Percentiles rank a stretch among this genome's conserved stretches.
These are phyloP conservation scores for Ustanciosporium gigantosporum DNA, from an alignment of 1,284 basidiomycete species.

Conservation along the genomic window DNA sequence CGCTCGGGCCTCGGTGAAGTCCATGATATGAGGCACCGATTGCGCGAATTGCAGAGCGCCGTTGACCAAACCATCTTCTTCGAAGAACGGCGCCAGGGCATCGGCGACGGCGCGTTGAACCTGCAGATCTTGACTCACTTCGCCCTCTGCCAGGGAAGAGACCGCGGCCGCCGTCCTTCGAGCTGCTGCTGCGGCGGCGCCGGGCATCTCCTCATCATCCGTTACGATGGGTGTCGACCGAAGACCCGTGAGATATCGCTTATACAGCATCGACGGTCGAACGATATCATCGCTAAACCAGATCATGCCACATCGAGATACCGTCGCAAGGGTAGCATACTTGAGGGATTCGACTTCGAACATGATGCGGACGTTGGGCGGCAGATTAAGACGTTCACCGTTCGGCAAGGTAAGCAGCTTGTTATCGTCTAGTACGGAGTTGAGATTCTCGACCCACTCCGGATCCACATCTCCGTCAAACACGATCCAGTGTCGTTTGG, in stretches of 20 bases:
- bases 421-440: conserved; percentile 94
- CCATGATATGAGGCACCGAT: conserved; percentile 94
- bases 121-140: conserved; percentile 69
- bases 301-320: conserved; percentile 99
- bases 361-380: conserved; percentile 97
- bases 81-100: conserved; percentile 66
- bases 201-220: conserved; percentile 75
- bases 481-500: conserved; percentile 98
- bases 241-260: conserved; percentile 81
- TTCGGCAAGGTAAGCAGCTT: conserved; percentile 96
- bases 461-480: conserved; percentile 99
- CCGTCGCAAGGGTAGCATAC: conserved; percentile 96
- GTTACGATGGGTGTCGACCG: conserved; percentile 79
- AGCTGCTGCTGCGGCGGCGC: conserved; percentile 60
- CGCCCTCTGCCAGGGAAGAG: conserved; percentile 3
- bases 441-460: conserved; percentile 99
- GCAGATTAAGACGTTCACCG: conserved; percentile 95
- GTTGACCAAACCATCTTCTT: conserved; percentile 73
- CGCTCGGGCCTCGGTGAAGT: conserved; percentile 88
- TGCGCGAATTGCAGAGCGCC: conserved; percentile 78
- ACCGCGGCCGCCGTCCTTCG: conserved; percentile 67
- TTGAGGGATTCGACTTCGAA: conserved; percentile 98
- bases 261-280: conserved; percentile 86
- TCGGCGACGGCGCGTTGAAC: conserved; percentile 78
- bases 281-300: conserved; percentile 99